Base-by-base conservation (phyloP, 2,329 filamentous ascomycete species). In the Ascomycota sp. region DNA sequence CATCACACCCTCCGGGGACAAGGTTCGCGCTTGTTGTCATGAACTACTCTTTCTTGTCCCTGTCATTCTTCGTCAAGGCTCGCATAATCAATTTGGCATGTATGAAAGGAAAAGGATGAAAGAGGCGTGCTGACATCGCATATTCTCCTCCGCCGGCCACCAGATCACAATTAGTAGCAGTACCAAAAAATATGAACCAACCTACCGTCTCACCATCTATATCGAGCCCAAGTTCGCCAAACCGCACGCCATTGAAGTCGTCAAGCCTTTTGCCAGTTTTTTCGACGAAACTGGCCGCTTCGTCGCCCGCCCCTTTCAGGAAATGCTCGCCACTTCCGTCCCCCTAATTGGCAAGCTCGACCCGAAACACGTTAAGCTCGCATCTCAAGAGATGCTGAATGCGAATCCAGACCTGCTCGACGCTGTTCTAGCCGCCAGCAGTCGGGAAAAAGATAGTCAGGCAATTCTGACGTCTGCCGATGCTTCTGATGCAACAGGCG, bases 151-250 rank as follows among this genome's bases (percentile, higher is more conserved):
- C 15, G 15, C 17, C 43, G 36, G 31, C 4, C 5, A 6, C 20
- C 38, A 89, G 75, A 65, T 94, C 46, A 67, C 68, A 11, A 73
- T 95, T 40, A 61, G 66, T 2, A 80, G 74, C 24, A 68, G 65
- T 2, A 72, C 70, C 1, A 75, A 77, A 45, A 94, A 94, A 51
- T 70, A 85, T 52, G 66, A 75, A 24, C 81, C 83, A 1, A 65
- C 72, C 27, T 98, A 98, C 59, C 66, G 78, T 44, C 56, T 93
- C 35, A 70, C 65, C 26, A 62, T 93, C 30, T 64, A 60, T 28
- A 53, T 70, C 32, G 59, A 57, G 23, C 29, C 41, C 30, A 56
- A 52, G 34, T 43, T 46, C 23, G 49, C 47, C 35, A 46, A 50
- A 30, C 39, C 50, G 25, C 45, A 61, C 35, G 57, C 56, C 12